Percentiles rank a stretch among this genome's conserved stretches.
Evolutionary conservation across 1,284 basidiomycete genomes (phyloP).

Genomic region (Apiotrichum porosum): DNA sequence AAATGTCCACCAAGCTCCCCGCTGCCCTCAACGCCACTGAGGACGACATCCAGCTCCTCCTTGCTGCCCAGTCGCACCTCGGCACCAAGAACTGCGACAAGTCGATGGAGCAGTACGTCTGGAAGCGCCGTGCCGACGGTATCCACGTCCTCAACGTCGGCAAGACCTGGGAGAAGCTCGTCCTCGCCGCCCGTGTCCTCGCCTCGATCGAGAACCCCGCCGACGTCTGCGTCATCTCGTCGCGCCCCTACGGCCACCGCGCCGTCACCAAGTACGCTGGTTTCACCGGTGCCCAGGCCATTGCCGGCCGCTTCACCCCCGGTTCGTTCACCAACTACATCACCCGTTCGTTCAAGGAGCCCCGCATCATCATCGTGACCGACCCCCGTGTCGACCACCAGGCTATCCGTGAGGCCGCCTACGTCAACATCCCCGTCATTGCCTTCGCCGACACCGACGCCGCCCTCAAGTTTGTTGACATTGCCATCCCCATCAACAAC

Average conservation of each 20-base stretch:
- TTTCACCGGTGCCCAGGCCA: slow-evolving; percentile 96
- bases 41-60: slow-evolving; percentile 92
- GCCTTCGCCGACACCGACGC: slow-evolving; percentile 98
- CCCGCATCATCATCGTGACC: slow-evolving; percentile 94
- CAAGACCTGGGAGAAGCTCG: slow-evolving; percentile 99
- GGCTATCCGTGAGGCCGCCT: slow-evolving; percentile 98
- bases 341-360: slow-evolving; percentile 99
- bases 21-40: slow-evolving; percentile 88
- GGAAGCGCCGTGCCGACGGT: slow-evolving; percentile 92
- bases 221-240: slow-evolving; percentile 96
- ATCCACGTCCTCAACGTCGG: slow-evolving; percentile 97
- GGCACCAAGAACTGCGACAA: slow-evolving; percentile 98
- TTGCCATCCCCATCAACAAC: slow-evolving; percentile 99
- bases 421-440: slow-evolving; percentile 99
- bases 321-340: slow-evolving; percentile 99
- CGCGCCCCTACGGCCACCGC: slow-evolving; percentile 97
- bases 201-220: slow-evolving; percentile 95
- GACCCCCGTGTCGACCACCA: slow-evolving; percentile 99
- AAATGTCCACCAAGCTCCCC: slow-evolving; percentile 67
- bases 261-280: slow-evolving; percentile 97
- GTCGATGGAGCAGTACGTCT: slow-evolving; percentile 97
- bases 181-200: slow-evolving; percentile 89
- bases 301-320: slow-evolving; percentile 98
- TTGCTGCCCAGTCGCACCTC: slow-evolving; percentile 93
- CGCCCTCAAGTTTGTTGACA: slow-evolving; percentile 92